Evolutionary conservation across 2,329 filamentous ascomycete genomes (phyloP).

Genomic region (Stylonectria norvegica): DNA sequence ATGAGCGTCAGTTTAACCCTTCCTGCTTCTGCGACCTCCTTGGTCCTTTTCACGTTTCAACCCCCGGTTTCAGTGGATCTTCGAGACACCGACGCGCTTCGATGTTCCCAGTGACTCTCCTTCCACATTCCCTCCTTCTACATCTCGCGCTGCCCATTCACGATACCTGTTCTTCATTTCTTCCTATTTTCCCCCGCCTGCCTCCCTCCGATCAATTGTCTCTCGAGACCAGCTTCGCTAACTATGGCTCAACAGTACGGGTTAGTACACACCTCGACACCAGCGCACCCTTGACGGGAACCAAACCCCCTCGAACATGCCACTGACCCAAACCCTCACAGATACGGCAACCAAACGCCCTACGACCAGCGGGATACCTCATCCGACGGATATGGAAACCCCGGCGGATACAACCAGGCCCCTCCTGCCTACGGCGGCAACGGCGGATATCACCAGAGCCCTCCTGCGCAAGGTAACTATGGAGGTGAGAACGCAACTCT

Average conservation of each 20-base stretch:
- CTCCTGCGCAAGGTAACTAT: conserved; percentile 30
- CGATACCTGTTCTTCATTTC: no score
- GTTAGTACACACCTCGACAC: conserved; percentile 39
- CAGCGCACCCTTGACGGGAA: neutral
- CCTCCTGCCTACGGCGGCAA: conserved; percentile 35
- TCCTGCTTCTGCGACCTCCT: conserved; percentile 14
- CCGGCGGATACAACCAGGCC: conserved; percentile 31
- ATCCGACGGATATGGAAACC: conserved; percentile 7
- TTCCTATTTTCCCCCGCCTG: no score
- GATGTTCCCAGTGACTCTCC: neutral
- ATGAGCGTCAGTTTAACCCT: conserved; percentile 32
- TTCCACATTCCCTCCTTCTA: neutral
- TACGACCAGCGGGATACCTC: conserved; percentile 52
- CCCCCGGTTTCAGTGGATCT: no score
- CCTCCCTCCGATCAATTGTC: no score
- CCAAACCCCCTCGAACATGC: conserved; percentile 6
- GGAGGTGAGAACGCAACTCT: conserved; percentile 33
- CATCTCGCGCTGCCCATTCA: no score
- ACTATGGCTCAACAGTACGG: conserved; percentile 47
- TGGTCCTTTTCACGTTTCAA: no score
- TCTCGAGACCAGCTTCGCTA: conserved; percentile 20
- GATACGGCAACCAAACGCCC: conserved; percentile 57
- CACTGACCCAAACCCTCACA: conserved; percentile 36
- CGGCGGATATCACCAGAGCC: conserved; percentile 8
- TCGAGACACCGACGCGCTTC: neutral